phyloP scores from a whole-genome alignment of 2,329 filamentous ascomycete genomes.

The Phaeoacremonium minimum region DNA sequence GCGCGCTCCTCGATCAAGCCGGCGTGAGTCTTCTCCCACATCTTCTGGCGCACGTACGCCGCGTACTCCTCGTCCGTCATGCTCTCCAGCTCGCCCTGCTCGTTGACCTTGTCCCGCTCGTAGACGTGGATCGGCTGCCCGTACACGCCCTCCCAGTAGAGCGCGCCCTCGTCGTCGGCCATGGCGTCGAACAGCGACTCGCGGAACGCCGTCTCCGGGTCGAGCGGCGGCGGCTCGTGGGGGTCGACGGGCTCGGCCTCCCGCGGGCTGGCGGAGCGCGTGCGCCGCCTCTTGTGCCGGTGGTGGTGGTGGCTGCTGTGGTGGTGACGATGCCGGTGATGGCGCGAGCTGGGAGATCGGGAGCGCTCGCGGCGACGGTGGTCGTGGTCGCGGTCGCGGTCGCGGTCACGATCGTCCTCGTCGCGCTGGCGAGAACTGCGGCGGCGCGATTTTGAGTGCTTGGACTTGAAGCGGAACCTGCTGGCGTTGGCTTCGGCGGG shows the following conservation, averaged over 20 bases:
- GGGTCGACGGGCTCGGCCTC: slow-evolving; percentile 27
- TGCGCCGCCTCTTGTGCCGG: slow-evolving; percentile 7
- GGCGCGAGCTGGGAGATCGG: slow-evolving; percentile 21
- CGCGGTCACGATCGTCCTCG: slow-evolving; percentile 6
- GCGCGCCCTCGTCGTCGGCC: slow-evolving; percentile 91
- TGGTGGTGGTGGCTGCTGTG: slow-evolving; percentile 21
- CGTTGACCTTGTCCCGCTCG: slow-evolving; percentile 38
- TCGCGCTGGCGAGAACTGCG: slow-evolving; percentile 5
- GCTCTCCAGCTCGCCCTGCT: slow-evolving; percentile 60
- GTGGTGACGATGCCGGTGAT: slow-evolving; percentile 17
- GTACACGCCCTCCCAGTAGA: slow-evolving; percentile 96
- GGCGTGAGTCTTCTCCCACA: slow-evolving; percentile 95
- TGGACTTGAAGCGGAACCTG: slow-evolving; percentile 38
- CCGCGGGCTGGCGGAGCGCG: not conserved
- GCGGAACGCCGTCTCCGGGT: slow-evolving; percentile 75
- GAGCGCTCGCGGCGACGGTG: slow-evolving; percentile 8
- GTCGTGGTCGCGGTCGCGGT: too few species aligned
- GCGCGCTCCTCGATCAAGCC: slow-evolving; percentile 75
- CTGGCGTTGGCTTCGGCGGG: slow-evolving; percentile 9
- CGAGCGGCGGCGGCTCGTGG: slow-evolving; percentile 42
- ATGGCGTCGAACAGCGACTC: slow-evolving; percentile 96
- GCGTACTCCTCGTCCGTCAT: slow-evolving; percentile 96
- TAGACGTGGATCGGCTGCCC: slow-evolving; percentile 90
- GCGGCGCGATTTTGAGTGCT: slow-evolving; percentile 16
- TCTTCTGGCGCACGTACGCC: slow-evolving; percentile 74